These are phyloP conservation scores for Gentiana macrophylla DNA, from an alignment of 257 asterid species.

Conservation along the genomic window DNA sequence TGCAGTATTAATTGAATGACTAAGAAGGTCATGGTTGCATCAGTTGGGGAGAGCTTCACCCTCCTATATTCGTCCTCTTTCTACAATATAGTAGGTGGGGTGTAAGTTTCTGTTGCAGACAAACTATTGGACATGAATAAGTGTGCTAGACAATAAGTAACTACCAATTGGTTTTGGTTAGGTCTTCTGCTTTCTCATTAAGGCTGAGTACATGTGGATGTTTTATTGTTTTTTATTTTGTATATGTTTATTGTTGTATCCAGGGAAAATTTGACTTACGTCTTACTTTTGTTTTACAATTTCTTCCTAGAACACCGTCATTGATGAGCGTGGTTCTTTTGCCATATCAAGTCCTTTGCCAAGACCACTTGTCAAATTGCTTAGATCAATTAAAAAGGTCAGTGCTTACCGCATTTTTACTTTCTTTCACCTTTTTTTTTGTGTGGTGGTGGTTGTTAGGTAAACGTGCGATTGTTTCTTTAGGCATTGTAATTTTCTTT, in stretches of 20 bases:
- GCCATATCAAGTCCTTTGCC: constrained; percentile 77
- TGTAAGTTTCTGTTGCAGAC: too few relatives aligned
- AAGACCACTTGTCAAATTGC: constrained; percentile 49
- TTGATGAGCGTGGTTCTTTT: constrained; percentile 88
- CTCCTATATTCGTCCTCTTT: too few relatives aligned
- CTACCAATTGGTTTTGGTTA: background rate
- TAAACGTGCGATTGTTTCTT: background rate
- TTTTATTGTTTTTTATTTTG: background rate
- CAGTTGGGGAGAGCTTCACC: too few relatives aligned
- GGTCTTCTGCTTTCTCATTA: background rate
- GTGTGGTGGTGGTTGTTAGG: too few relatives aligned
- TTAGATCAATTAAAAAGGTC: constrained; percentile 61
- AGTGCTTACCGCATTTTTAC: background rate
- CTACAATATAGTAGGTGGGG: too few relatives aligned
- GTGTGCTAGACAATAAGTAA: too few relatives aligned
- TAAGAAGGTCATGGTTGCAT: too few relatives aligned
- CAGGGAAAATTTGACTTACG: constrained; percentile 1
- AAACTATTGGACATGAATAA: too few relatives aligned
- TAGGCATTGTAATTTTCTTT: background rate
- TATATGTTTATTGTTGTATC: constrained; percentile 2
- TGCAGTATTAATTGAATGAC: too few relatives aligned
- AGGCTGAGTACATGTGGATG: background rate
- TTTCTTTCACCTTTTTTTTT: too few relatives aligned
- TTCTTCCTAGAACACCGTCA: constrained; percentile 54
- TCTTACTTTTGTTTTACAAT: background rate